Conservation (phyloP, 257 asterid species). For the Solanum corneliomulleri region DNA sequence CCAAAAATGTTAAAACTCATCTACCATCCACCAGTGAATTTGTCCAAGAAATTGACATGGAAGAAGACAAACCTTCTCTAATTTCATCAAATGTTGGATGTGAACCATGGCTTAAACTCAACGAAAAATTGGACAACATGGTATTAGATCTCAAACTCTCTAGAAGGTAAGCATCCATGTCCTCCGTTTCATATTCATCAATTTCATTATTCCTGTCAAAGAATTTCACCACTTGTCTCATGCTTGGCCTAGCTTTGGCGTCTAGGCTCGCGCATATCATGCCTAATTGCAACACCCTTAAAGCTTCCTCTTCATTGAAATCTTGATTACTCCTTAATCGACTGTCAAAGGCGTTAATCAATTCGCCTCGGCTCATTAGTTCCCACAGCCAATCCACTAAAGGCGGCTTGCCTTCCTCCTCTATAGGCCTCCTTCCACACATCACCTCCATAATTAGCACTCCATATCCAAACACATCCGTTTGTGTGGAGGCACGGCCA, state of each 20-base stretch:
- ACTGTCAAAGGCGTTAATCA: slow-evolving; percentile 26
- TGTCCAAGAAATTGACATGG: slow-evolving; percentile 52
- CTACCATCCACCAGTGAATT: slow-evolving; percentile 37
- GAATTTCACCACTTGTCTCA: slow-evolving; percentile 55
- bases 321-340: slow-evolving; percentile 16
- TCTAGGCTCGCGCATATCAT: slow-evolving; percentile 42
- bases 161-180: slow-evolving; percentile 33
- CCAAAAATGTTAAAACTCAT: slow-evolving; percentile 13
- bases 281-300: slow-evolving; percentile 43
- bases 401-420: slow-evolving; percentile 35
- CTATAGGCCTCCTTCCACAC: slow-evolving; percentile 49
- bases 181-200: slow-evolving; percentile 25
- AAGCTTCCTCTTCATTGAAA: slow-evolving; percentile 30
- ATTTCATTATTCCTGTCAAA: slow-evolving; percentile 36
- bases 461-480: slow-evolving; percentile 47
- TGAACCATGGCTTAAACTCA: slow-evolving; percentile 19
- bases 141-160: slow-evolving; percentile 29
- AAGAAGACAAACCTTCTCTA: slow-evolving; percentile 25
- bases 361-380: slow-evolving; percentile 23
- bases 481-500: slow-evolving; percentile 49
- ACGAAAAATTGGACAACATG: slow-evolving; percentile 29
- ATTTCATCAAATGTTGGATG: slow-evolving; percentile 59
- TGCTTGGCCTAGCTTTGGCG: slow-evolving; percentile 41
- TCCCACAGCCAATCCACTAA: slow-evolving; percentile 55
- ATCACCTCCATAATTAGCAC: slow-evolving; percentile 48